A percentile compares a stretch with the other conserved stretches of the same genome.
phyloP scores from a whole-genome alignment of 805 yeast species.

The Yarrowia bubula region DNA sequence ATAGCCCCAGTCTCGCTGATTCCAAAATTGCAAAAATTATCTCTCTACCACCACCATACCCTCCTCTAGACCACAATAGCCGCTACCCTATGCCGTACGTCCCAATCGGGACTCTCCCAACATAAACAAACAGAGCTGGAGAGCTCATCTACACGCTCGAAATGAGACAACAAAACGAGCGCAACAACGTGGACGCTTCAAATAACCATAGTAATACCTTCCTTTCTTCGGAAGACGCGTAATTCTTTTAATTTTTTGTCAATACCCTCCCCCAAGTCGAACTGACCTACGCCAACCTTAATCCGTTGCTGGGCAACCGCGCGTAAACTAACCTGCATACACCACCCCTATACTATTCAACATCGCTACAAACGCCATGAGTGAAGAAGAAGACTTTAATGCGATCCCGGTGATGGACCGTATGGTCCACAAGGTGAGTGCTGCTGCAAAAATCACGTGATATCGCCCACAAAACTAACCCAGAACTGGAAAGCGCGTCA shows the following conservation, averaged over 20 bases:
- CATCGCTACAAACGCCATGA: slow-evolving; percentile 33
- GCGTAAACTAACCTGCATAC: slow-evolving; percentile 2
- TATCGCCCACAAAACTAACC: background rate
- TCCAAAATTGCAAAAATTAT: too few species aligned
- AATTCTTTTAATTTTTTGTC: too few species aligned
- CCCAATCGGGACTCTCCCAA: too few species aligned
- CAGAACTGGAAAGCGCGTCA: slow-evolving; percentile 80
- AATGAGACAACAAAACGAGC: too few species aligned
- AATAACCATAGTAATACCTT: background rate
- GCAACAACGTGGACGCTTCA: too few species aligned
- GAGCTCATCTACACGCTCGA: too few species aligned
- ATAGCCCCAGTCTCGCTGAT: too few species aligned
- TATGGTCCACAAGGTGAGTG: slow-evolving; percentile 57
- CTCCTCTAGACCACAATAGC: too few species aligned
- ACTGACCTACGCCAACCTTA: background rate
- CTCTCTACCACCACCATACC: too few species aligned
- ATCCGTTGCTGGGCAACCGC: slow-evolving; percentile 12
- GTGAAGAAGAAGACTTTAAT: slow-evolving; percentile 60
- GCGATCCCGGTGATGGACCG: slow-evolving; percentile 65
- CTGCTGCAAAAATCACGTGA: slow-evolving; percentile 3
- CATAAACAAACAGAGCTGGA: too few species aligned
- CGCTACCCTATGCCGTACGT: too few species aligned
- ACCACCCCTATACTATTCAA: background rate
- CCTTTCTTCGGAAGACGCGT: too few species aligned
- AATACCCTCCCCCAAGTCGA: background rate